Conservation (phyloP, 78 protist species). For the Parvularia atlantis region DNA sequence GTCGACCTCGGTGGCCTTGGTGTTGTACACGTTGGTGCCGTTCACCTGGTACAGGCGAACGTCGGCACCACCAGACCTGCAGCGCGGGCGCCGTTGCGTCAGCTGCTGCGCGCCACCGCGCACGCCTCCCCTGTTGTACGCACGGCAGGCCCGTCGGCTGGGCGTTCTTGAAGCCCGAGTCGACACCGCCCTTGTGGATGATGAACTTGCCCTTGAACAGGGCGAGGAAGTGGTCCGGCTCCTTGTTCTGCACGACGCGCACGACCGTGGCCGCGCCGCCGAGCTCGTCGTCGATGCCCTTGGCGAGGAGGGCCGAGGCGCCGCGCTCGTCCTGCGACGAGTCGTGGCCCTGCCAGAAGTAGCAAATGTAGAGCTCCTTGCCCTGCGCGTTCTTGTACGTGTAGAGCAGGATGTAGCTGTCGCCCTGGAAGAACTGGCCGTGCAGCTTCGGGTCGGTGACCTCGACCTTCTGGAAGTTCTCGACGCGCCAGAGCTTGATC, state of each 20-base stretch:
- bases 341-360: constrained; percentile 50
- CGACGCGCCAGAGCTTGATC: constrained; percentile 7
- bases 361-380: constrained; percentile 1
- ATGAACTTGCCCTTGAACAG: constrained; percentile 28
- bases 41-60: constrained; percentile 40
- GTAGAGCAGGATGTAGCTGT: constrained; percentile 42
- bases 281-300: constrained; percentile 22
- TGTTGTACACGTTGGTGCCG: constrained; percentile 16
- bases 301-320: constrained; percentile 38
- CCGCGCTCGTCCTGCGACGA: constrained; percentile 24
- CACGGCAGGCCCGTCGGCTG: background rate
- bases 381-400: constrained; percentile 1
- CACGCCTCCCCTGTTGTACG: constrained; percentile 10
- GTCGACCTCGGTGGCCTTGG: constrained; percentile 10
- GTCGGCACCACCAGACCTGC: too few species aligned
- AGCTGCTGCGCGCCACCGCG: too few species aligned
- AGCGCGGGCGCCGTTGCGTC: too few species aligned
- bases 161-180: background rate
- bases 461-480: background rate
- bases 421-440: constrained; percentile 48
- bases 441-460: background rate
- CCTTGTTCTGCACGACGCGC: constrained; percentile 37
- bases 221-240: constrained; percentile 34
- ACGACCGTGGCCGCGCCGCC: constrained; percentile 19
- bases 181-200: constrained; percentile 29